phyloP scores from a whole-genome alignment of 345 rosid species.

The Viola odorata region DNA sequence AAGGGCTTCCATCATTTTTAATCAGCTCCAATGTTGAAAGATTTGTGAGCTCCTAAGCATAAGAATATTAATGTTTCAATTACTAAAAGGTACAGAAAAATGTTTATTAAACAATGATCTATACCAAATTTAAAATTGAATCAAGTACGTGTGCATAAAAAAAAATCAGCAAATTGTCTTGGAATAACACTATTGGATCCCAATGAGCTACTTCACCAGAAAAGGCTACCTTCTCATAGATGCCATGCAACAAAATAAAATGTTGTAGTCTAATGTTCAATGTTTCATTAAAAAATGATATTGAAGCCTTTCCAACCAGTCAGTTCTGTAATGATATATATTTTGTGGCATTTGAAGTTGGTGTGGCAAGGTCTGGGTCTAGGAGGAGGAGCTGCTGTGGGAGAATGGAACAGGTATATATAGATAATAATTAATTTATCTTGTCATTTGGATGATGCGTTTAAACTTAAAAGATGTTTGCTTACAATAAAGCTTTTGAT shows the following conservation, averaged over 20 bases:
- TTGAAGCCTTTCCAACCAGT: background rate
- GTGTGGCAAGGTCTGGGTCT: conserved; percentile 94
- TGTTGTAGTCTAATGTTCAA: no score
- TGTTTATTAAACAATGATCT: no score
- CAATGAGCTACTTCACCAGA: no score
- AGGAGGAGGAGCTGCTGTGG: conserved; percentile 64
- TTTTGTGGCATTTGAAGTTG: conserved; percentile 37
- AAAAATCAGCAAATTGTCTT: no score
- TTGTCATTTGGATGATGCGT: no score
- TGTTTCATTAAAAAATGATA: background rate
- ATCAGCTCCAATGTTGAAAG: conserved; percentile 69
- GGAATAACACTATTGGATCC: no score
- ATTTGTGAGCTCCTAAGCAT: conserved; percentile 86
- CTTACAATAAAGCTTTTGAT: no score
- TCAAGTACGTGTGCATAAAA: no score
- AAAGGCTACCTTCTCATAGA: no score
- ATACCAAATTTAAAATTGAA: background rate
- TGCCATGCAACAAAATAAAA: no score
- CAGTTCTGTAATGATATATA: background rate
- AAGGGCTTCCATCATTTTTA: conserved; percentile 85
- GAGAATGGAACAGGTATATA: conserved; percentile 81
- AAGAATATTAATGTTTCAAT: conserved; percentile 11
- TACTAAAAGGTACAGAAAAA: conserved; percentile 5
- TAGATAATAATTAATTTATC: no score
- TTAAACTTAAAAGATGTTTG: no score